Base-by-base conservation (phyloP, 257 asterid species). In the Fraxinus pennsylvanica region DNA sequence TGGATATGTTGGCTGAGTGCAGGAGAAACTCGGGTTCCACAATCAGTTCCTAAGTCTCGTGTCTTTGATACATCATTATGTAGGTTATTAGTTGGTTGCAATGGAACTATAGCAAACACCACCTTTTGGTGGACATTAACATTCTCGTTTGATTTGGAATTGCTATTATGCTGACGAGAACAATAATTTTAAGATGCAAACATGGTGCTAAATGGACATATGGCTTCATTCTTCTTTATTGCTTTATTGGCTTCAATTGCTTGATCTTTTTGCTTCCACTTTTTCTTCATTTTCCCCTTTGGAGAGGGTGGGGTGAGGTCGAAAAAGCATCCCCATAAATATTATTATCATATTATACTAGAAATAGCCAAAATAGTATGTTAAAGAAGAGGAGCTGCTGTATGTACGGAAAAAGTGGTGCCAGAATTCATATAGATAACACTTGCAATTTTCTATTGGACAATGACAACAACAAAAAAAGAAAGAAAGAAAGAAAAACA, bases 1-100 rank as follows among this genome's bases (percentile, higher is more conserved):
- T 92, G 96, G 97, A 92, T 66, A 90, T 92, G 89, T 65, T 83
- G 82, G 79, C 83, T 21, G 89, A 85, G 45, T 87, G 91, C 86
- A 82, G 69, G 83, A 83, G 88, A 69, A 85, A 76, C 87, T 83
- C 91, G 6, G 86, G 85, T 45, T 87, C 90, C 21, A 32, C 38
- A 73, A 77, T 84, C 80, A 81, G 74, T 21, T 71, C 81, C 21
- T 83, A 74, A 82, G 45, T 27, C 17, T 52, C 25, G 50, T 61
- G 9, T 65, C n/a, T 30, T 10, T 52, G 29, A 25, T 35, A 8
- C 79, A 12, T 66, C 61, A 66, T 33, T 19, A 45, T 41, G 67
- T 57, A 17, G 39, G 19, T 14, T 41, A 65, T 45, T 1, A 2
- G 52, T 47, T 68, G 84, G 97, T 76, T 92, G 68, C 43, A 29